Evolutionary conservation across 805 yeast genomes (phyloP).

Genomic region (Wickerhamiella spandovensis): DNA sequence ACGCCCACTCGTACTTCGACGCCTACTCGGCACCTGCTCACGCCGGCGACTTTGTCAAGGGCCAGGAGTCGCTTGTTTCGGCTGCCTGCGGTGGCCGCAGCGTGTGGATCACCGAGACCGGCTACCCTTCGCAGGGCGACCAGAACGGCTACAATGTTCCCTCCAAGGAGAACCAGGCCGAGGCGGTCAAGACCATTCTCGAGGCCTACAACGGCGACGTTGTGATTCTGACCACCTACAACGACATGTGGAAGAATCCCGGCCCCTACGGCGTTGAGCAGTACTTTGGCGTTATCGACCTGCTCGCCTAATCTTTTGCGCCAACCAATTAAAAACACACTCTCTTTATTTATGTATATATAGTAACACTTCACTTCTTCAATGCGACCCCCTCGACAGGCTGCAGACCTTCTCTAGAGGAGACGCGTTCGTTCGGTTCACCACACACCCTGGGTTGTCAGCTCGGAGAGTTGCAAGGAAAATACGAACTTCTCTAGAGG

Average conservation of each 20-base stretch:
- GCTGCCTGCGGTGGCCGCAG: slow-evolving; percentile 40
- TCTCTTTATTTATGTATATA: neutral
- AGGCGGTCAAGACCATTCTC: slow-evolving; percentile 54
- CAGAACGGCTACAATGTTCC: slow-evolving; percentile 68
- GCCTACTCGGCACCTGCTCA: slow-evolving; percentile 42
- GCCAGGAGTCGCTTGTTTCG: slow-evolving; percentile 45
- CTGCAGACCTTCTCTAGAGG: no score
- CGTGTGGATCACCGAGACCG: slow-evolving; percentile 70
- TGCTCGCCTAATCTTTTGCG: slow-evolving; percentile 14
- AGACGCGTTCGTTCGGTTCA: no score
- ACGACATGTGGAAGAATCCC: slow-evolving; percentile 79
- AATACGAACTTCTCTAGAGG: no score
- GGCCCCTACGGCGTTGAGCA: slow-evolving; percentile 81
- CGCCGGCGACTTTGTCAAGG: slow-evolving; percentile 58
- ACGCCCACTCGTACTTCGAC: slow-evolving; percentile 77
- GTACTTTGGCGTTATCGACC: slow-evolving; percentile 47
- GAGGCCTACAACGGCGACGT: slow-evolving; percentile 39
- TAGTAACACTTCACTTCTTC: neutral
- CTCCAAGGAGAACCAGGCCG: slow-evolving; percentile 48
- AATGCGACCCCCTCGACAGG: no score
- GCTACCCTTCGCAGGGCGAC: slow-evolving; percentile 69
- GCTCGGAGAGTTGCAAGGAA: no score
- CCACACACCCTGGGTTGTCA: no score
- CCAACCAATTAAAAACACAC: neutral
- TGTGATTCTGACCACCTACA: slow-evolving; percentile 59